Percentiles rank a stretch among this genome's conserved stretches.
Conservation (phyloP, 2,329 filamentous ascomycete genomes). For the Beauveria asiatica region DNA sequence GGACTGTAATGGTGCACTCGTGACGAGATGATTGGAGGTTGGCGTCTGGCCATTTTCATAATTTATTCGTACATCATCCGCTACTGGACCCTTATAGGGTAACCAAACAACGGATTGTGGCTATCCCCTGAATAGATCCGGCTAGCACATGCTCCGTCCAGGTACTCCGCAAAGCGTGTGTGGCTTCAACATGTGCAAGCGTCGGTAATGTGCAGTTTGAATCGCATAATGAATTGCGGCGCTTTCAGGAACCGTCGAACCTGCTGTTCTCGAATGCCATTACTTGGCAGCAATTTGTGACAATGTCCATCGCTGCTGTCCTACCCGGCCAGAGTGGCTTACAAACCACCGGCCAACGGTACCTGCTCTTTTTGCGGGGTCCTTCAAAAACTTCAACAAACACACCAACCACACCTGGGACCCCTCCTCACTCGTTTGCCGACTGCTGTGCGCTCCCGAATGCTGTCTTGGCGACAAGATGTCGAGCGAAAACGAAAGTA, state of each 20-base stretch:
- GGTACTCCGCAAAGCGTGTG: no score
- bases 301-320: neutral
- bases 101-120: no score
- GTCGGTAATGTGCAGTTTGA: no score
- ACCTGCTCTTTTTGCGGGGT: slow-evolving; percentile 13
- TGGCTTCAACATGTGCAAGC: no score
- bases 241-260: no score
- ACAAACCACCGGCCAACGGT: neutral
- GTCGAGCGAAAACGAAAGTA: neutral
- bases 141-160: neutral
- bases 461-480: neutral
- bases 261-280: neutral
- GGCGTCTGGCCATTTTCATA: neutral
- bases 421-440: neutral
- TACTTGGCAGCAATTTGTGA: neutral
- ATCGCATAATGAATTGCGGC: no score
- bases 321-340: neutral
- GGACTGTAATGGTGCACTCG: neutral
- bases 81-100: neutral
- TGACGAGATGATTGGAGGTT: neutral
- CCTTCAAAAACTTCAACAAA: slow-evolving; percentile 10
- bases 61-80: neutral
- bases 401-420: slow-evolving; percentile 1
- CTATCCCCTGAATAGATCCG: neutral
- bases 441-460: neutral